phyloP scores from a whole-genome alignment of 352 stramenopile species.

The Pythium volutum region DNA sequence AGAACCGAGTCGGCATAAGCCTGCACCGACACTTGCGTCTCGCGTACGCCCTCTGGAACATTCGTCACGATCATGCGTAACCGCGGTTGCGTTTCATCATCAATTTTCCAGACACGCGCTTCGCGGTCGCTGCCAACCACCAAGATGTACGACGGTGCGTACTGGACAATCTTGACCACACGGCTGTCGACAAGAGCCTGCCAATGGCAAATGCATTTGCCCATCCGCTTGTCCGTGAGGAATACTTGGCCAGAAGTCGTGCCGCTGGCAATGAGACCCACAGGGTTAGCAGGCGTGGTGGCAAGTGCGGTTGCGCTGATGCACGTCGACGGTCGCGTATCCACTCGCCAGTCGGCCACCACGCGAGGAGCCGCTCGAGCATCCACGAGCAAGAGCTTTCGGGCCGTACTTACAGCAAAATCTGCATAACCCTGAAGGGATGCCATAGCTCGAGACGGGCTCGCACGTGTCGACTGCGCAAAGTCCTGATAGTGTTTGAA shows the following conservation, averaged over 20 bases:
- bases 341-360: constrained; percentile 61
- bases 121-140: constrained; percentile 65
- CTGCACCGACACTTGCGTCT: constrained; percentile 51
- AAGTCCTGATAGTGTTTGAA: constrained; percentile 22
- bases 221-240: constrained; percentile 55
- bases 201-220: constrained; percentile 43
- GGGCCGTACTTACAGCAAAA: constrained; percentile 47
- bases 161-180: constrained; percentile 52
- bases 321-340: constrained; percentile 33
- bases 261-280: constrained; percentile 40
- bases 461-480: not conserved
- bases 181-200: constrained; percentile 50
- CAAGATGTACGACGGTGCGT: constrained; percentile 52
- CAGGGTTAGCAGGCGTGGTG: constrained; percentile 18
- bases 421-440: constrained; percentile 30
- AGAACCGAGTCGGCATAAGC: constrained; percentile 36
- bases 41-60: constrained; percentile 50
- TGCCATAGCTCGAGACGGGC: not conserved
- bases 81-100: constrained; percentile 24
- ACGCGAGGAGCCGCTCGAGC: constrained; percentile 40
- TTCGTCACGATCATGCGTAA: constrained; percentile 48
- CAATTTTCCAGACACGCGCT: constrained; percentile 58
- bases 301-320: constrained; percentile 42
- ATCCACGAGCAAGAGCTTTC: constrained; percentile 50
- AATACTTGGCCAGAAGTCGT: constrained; percentile 40